Evolutionary conservation across 495 filamentous ascomycete species (phyloP), one percentile per base, ranked within the genome.

Genomic region (Xylaria flabelliformis): DNA sequence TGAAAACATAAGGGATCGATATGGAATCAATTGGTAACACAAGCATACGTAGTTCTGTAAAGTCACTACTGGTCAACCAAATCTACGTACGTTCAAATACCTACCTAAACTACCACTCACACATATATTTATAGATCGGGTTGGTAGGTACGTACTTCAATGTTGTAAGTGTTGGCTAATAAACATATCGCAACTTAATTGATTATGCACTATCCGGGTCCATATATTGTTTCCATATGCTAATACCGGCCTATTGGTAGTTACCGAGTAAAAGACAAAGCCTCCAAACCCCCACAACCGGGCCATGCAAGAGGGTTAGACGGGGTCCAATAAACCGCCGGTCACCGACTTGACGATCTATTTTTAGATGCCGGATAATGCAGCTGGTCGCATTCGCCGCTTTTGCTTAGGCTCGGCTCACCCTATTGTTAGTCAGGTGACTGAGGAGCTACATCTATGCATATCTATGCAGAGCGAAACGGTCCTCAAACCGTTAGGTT

Each of bases 261-360:
- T 26, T n/a, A 12, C 0, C 21, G 7, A 21, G 9, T 21, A 55
- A 12, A 12, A 13, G 26, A 51, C 2, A 29, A 29, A 29, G 26
- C 26, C 26, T 29, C 26, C 26, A 29, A 13, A 34, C 58, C 59
- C 59, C 46, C 24, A 32, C 24, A 24, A 12, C 62, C 62, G 24
- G 62, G 64, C 17, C 12, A 7, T 56, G n/a, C 7, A n/a, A 26
- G n/a, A 13, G 50, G 21, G 29, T 19, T 8, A 9, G 12, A 42
- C 39, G 39, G 39, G 39, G 39, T 42, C 17, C 21, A 41, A 44
- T 24, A n/a, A 67, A 56, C 26, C 46, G 29, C 34, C 65, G 26
- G 34, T 67, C 65, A 51, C 65, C 48, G 65, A 67, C 65, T 67
- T 67, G 39, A 32, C 26, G 24, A 53, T 70, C 68, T 70, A 70